phyloP scores from a whole-genome alignment of 2,329 filamentous ascomycete genomes.

The Neofusicoccum kwambonambiense region DNA sequence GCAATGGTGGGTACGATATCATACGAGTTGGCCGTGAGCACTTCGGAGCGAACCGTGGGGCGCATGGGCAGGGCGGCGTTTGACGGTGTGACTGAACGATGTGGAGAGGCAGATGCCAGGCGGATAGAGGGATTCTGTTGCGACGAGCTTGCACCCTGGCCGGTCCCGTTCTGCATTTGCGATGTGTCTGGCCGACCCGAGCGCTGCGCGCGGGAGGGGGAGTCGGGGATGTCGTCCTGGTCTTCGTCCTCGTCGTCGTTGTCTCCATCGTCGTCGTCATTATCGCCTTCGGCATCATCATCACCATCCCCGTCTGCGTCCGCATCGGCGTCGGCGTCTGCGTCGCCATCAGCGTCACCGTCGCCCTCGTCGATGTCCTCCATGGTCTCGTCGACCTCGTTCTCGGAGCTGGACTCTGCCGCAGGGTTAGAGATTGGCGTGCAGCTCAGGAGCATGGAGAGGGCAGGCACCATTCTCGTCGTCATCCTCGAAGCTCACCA shows the following conservation, averaged over 20 bases:
- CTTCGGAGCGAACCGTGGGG: conserved; percentile 71
- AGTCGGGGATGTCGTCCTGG: conserved; percentile 43
- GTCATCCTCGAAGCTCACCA: conserved; percentile 47
- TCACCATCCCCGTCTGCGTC: conserved; percentile 40
- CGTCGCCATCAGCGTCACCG: conserved; percentile 38
- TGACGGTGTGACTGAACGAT: conserved; percentile 34
- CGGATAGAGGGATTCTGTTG: conserved; percentile 44
- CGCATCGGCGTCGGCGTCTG: conserved; percentile 32
- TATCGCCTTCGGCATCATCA: conserved; percentile 31
- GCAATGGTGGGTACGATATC: conserved; percentile 98
- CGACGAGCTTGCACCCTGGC: conserved; percentile 22
- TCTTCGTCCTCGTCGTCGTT: conserved; percentile 43
- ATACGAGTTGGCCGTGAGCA: conserved; percentile 76
- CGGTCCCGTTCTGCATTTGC: conserved; percentile 29
- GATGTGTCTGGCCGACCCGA: conserved; percentile 25
- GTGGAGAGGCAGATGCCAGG: conserved; percentile 48
- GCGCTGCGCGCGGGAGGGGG: conserved; percentile 41
- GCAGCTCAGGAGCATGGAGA: conserved; percentile 14
- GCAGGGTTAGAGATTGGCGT: conserved; percentile 22
- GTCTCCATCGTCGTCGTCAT: conserved; percentile 34
- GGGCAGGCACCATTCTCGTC: conserved; percentile 41
- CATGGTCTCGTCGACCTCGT: conserved; percentile 45
- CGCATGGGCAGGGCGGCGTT: conserved; percentile 46
- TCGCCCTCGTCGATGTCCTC: conserved; percentile 44
- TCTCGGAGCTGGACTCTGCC: conserved; percentile 40